Base-by-base conservation (phyloP, 208 protist genomes). In the Lotmaria passim region DNA sequence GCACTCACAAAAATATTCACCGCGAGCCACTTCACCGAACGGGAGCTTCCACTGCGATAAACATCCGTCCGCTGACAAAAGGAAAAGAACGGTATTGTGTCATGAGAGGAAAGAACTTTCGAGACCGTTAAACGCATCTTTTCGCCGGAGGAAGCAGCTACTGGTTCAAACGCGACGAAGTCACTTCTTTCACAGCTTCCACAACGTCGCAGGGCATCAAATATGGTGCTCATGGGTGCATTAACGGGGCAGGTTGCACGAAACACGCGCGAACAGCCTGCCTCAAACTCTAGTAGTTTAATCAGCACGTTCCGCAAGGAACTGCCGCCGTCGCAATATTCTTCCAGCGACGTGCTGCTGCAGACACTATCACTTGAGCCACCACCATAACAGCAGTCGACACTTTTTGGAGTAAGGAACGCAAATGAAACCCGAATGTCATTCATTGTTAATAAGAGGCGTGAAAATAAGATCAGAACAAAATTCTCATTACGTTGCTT, bases 41-140 rank as follows among this genome's bases (percentile, higher is more conserved):
- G n/a, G n/a, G n/a, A n/a, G n/a, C n/a, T n/a, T n/a, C n/a, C n/a
- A n/a, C n/a, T n/a, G n/a, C n/a, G n/a, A n/a, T n/a, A n/a, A n/a
- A n/a, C n/a, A n/a, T n/a, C n/a, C n/a, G n/a, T 15, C 3, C 31
- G 53, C 57, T 91, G 86, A 62, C 75, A 86, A 52, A 86, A 83
- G 7, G 89, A 2, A 26, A 81, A 7, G 31, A 59, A 24, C 15
- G 86, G 82, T 24, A 89, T 61, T 21, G 61, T n/a, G 46, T 80
- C 79, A 14, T 36, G 34, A 14, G 55, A 24, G 26, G 33, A 48
- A 28, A 91, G 67, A 21, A 86, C 63, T 7, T 38, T 63, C 43
- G 79, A 69, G 0, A 80, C 60, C 26, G 12, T n/a, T 11, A 62
- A 28, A 43, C 21, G 26, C 17, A 47, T 21, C 2, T n/a, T 12